Conservation (phyloP, 305 asterid genomes). For the Fraxinus greggii region DNA sequence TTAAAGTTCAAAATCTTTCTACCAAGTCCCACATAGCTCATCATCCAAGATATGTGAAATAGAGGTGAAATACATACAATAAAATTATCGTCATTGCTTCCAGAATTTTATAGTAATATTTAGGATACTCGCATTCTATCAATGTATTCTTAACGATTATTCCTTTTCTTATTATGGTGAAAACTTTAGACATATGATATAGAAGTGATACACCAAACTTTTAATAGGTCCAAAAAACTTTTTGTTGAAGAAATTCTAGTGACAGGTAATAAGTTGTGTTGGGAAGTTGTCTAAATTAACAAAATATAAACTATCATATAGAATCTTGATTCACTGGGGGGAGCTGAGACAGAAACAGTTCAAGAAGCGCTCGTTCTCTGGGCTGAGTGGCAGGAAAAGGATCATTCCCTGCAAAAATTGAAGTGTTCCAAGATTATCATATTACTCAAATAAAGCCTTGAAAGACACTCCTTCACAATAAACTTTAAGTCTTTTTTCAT, state of each 20-base stretch:
- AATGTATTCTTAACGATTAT: too few relatives aligned
- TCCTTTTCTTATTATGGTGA: too few relatives aligned
- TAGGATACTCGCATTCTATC: too few relatives aligned
- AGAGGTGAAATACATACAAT: too few relatives aligned
- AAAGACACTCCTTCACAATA: background rate
- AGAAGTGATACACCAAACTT: background rate
- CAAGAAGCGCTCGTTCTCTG: constrained; percentile 71
- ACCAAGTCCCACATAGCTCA: background rate
- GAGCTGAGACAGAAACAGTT: constrained; percentile 64
- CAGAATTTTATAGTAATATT: too few relatives aligned
- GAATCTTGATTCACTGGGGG: constrained; percentile 50
- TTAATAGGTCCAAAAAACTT: background rate
- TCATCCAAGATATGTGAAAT: too few relatives aligned
- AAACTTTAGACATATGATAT: background rate
- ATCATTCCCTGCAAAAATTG: constrained; percentile 34
- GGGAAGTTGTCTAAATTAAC: background rate
- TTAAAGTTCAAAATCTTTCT: too few relatives aligned
- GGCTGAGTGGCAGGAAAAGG: constrained; percentile 55
- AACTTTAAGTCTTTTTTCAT: background rate
- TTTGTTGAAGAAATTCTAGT: background rate
- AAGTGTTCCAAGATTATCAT: background rate
- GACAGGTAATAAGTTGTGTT: background rate
- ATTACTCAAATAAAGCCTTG: background rate
- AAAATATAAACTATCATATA: constrained; percentile 21
- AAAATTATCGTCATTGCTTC: too few relatives aligned